Percentiles rank a stretch among this genome's conserved stretches.
Evolutionary conservation across 257 asterid species (phyloP).

Genomic region (Forsythia suspensa): DNA sequence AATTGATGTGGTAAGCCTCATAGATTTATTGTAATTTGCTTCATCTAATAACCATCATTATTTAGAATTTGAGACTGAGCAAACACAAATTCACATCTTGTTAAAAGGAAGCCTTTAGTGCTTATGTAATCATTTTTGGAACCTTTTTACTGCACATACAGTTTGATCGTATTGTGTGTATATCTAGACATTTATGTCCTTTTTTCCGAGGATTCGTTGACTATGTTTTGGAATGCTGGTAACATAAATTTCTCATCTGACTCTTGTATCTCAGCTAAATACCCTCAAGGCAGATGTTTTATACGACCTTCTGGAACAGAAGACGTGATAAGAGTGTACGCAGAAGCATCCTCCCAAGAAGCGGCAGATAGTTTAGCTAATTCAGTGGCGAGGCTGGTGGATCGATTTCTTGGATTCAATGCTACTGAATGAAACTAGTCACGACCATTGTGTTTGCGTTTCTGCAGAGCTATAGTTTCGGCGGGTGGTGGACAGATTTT

Average conservation of each 20-base stretch:
- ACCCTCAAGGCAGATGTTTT: constrained; percentile 73
- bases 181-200: background rate
- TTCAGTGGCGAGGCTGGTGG: constrained; percentile 67
- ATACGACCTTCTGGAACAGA: constrained; percentile 95
- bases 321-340: constrained; percentile 89
- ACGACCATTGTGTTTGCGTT: background rate
- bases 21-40: background rate
- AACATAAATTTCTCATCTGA: background rate
- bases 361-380: constrained; percentile 72
- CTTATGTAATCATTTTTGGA: background rate
- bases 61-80: background rate
- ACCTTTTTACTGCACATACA: too few species aligned
- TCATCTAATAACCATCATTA: background rate
- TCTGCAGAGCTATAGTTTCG: too few species aligned
- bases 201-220: background rate
- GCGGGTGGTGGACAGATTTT: too few species aligned
- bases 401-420: constrained; percentile 53
- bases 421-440: constrained; percentile 19
- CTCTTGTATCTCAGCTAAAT: constrained; percentile 52
- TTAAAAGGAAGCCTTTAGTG: background rate
- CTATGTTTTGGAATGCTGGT: background rate
- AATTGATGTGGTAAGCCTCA: background rate
- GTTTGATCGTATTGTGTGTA: background rate
- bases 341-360: constrained; percentile 81
- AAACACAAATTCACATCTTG: background rate